Evolutionary conservation across 2,329 filamentous ascomycete species (phyloP).

Genomic region (Boeremia exigua): DNA sequence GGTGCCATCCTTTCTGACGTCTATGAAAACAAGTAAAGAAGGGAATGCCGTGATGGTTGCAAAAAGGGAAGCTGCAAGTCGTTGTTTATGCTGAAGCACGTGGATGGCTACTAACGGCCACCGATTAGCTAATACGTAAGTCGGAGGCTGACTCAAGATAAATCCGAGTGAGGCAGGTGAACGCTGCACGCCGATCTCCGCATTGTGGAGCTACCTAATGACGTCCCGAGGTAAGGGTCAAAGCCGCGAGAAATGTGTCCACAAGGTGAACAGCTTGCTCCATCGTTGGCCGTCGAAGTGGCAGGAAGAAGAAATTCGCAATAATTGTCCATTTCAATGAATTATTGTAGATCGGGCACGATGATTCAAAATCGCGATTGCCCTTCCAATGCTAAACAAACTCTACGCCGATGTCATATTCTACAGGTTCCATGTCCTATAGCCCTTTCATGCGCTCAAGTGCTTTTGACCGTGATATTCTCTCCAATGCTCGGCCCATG

Average conservation of each 20-base stretch:
- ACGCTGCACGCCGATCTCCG: slow-evolving; percentile 22
- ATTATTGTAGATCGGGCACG: slow-evolving; percentile 5
- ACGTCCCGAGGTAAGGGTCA: slow-evolving; percentile 6
- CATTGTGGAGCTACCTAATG: slow-evolving; percentile 17
- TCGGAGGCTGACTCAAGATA: slow-evolving; percentile 17
- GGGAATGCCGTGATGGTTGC: slow-evolving; percentile 8
- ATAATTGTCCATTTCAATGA: background rate
- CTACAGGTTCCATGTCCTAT: slow-evolving; percentile 31
- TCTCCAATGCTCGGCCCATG: background rate
- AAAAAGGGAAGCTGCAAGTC: slow-evolving; percentile 10
- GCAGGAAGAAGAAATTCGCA: background rate
- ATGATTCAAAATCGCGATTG: slow-evolving; percentile 21
- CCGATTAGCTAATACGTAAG: slow-evolving; percentile 35
- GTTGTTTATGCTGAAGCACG: slow-evolving; percentile 6
- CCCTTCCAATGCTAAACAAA: slow-evolving; percentile 29
- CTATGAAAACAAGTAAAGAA: background rate
- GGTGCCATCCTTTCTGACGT: slow-evolving; percentile 47
- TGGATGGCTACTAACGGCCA: slow-evolving; percentile 13
- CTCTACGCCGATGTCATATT: slow-evolving; percentile 34
- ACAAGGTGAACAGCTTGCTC: slow-evolving; percentile 1
- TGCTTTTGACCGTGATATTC: slow-evolving; percentile 11
- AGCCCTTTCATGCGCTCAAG: slow-evolving; percentile 25
- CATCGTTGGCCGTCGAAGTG: background rate
- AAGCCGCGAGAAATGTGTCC: slow-evolving; percentile 9
- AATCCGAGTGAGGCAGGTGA: slow-evolving; percentile 27